phyloP scores from a whole-genome alignment of 257 asterid genomes.

The Capsicum rhomboideum region DNA sequence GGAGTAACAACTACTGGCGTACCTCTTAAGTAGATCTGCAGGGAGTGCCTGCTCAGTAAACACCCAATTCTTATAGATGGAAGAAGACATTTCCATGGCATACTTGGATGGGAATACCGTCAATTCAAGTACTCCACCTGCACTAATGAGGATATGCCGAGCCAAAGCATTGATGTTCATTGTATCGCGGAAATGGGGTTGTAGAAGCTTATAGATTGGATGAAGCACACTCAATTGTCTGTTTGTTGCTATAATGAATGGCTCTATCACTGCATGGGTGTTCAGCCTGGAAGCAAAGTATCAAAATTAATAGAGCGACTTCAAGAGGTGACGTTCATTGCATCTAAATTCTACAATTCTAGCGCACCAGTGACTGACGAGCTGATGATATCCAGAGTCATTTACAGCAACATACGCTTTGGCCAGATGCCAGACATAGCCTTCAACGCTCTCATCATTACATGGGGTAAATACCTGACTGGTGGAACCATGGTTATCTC shows the following conservation, averaged over 20 bases:
- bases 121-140: slow-evolving; percentile 71
- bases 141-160: slow-evolving; percentile 70
- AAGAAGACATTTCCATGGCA: slow-evolving; percentile 73
- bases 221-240: slow-evolving; percentile 77
- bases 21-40: slow-evolving; percentile 72
- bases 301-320: not conserved
- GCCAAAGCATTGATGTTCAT: slow-evolving; percentile 76
- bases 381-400: slow-evolving; percentile 92
- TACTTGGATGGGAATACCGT: slow-evolving; percentile 71
- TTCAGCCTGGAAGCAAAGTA: slow-evolving; percentile 50
- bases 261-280: slow-evolving; percentile 90
- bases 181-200: slow-evolving; percentile 89
- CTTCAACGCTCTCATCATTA: slow-evolving; percentile 38
- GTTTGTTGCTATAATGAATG: slow-evolving; percentile 69
- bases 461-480: slow-evolving; percentile 64
- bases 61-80: slow-evolving; percentile 56
- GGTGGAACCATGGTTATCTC: slow-evolving; percentile 41
- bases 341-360: not conserved
- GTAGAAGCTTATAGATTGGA: slow-evolving; percentile 79
- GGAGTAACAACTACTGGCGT: not conserved
- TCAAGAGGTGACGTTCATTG: not conserved
- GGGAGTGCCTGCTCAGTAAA: slow-evolving; percentile 86
- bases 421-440: slow-evolving; percentile 78
- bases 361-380: slow-evolving; percentile 81
- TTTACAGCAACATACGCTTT: slow-evolving; percentile 90